Base-by-base conservation (phyloP, 495 filamentous ascomycete genomes). In the Aspergillus taichungensis region DNA sequence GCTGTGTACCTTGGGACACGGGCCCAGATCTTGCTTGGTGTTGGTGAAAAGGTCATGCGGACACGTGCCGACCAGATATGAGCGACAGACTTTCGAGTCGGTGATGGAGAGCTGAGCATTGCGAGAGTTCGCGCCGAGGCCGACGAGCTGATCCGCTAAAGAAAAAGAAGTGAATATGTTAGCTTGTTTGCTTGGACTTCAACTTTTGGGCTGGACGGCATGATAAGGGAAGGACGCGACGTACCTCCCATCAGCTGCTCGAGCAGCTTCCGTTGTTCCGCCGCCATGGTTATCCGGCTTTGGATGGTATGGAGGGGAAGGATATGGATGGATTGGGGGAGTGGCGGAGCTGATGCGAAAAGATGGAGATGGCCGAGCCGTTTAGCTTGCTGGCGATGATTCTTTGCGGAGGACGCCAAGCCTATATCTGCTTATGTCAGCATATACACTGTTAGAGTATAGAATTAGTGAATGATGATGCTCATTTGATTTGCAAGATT, bases 41-140 rank as follows among this genome's bases (percentile, higher is more conserved):
- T 99, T 99, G 49, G 90, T 97, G 78, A 99, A 99, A 60, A 97
- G 89, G 69, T 99, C 92, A 72, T 96, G 91, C 5, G 92, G 92
- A 62, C 92, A 99, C 34, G 86, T 94, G 52, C 92, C 92, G 49
- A 79, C 88, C 41, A 99, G 77, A 67, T 89, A 96, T 45, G 88
- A 95, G 42, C 88, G 87, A 72, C 92, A 99, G 51, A 95, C 86
- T 69, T 94, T 95, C 30, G 84, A 73, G 67, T 99, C 94, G 37
- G 86, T 92, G 51, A 97, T 83, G 37, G 85, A 80, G 58, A 95
- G 77, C 65, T 92, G 83, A 8, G 85, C 71, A 39, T 82, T 74
- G 66, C 83, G 82, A 37, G 83, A 81, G 29, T 81, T 72, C 42
- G 83, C 77, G 41, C 81, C 78, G 34, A 74, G 75, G 58, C 84